Conservation (phyloP, 1,139 yeast species). For the Zygosaccharomyces pseudobailii region DNA sequence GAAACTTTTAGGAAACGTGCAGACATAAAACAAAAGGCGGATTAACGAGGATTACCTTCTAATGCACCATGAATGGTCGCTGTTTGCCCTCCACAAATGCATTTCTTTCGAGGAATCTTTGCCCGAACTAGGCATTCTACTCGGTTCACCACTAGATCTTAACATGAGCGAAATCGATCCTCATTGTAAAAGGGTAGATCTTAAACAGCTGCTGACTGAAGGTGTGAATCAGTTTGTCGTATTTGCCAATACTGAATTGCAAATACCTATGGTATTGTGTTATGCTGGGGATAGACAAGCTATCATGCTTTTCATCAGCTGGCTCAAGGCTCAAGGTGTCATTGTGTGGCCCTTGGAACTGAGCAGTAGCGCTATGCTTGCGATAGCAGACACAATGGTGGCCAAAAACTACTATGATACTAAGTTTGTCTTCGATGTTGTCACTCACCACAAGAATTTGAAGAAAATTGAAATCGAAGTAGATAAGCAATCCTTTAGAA, state of each 20-base stretch:
- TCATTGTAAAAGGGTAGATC: conserved; percentile 2
- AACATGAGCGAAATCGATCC: conserved; percentile 7
- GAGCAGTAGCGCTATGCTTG: conserved; percentile 21
- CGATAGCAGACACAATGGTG: conserved; percentile 24
- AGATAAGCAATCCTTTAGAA: conserved; percentile 12
- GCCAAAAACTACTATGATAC: conserved; percentile 16
- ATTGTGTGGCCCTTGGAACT: conserved; percentile 24
- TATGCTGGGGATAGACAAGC: conserved; percentile 17
- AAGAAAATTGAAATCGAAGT: conserved; percentile 19
- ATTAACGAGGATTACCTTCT: neutral
- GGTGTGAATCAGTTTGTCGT: neutral
- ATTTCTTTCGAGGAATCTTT: conserved; percentile 6
- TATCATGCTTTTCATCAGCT: conserved; percentile 17
- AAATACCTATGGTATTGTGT: conserved; percentile 16
- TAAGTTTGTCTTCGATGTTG: conserved; percentile 13
- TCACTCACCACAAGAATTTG: conserved; percentile 13
- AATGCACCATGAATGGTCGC: conserved; percentile 22
- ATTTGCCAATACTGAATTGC: neutral
- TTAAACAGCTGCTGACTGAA: conserved; percentile 4
- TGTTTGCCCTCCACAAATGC: conserved; percentile 15
- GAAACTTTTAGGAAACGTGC: neutral
- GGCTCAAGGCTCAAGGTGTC: conserved; percentile 29
- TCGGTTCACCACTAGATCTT: conserved; percentile 10
- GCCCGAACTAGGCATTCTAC: conserved; percentile 9
- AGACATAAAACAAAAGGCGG: neutral